Percentiles rank a stretch among this genome's conserved stretches.
These are phyloP conservation scores for Nakaseomyces kungkrabaensis DNA, from an alignment of 1,139 yeast genomes.

Conservation along the genomic window DNA sequence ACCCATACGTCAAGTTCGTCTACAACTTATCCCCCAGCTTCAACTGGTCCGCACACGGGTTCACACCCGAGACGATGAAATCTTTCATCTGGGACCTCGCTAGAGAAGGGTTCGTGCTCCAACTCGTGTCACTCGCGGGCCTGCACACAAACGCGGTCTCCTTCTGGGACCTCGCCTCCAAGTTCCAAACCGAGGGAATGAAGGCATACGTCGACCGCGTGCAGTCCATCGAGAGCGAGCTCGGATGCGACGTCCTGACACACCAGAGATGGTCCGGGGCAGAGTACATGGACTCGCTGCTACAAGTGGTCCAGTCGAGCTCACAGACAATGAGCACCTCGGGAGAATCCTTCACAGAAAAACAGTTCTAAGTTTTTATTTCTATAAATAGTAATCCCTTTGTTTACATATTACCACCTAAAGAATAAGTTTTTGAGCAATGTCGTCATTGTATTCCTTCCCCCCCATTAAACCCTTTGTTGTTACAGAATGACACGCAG, in stretches of 20 bases:
- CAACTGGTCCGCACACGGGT: slow-evolving; percentile 51
- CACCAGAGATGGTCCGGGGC: slow-evolving; percentile 58
- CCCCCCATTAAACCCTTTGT: too few relatives aligned
- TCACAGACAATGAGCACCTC: slow-evolving; percentile 36
- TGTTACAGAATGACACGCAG: too few relatives aligned
- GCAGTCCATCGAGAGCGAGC: slow-evolving; percentile 37
- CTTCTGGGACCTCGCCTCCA: slow-evolving; percentile 39
- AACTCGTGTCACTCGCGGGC: slow-evolving; percentile 48
- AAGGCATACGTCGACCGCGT: slow-evolving; percentile 45
- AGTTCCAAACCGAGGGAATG: slow-evolving; percentile 45
- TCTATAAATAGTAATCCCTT: not conserved
- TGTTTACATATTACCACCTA: not conserved
- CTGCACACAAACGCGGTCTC: slow-evolving; percentile 43
- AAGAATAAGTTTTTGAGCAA: too few relatives aligned
- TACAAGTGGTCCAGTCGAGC: slow-evolving; percentile 38
- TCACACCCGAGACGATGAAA: slow-evolving; percentile 36
- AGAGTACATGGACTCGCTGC: slow-evolving; percentile 40
- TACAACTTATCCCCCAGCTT: slow-evolving; percentile 51
- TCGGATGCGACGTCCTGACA: slow-evolving; percentile 43
- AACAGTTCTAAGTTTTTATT: slow-evolving; percentile 20
- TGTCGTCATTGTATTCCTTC: not conserved
- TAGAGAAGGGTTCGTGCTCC: slow-evolving; percentile 44
- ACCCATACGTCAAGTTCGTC: slow-evolving; percentile 47
- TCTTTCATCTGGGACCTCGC: slow-evolving; percentile 47
- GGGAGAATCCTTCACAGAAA: slow-evolving; percentile 42